Conservation (phyloP, 352 stramenopile species). For the Phytophthora capsici region DNA sequence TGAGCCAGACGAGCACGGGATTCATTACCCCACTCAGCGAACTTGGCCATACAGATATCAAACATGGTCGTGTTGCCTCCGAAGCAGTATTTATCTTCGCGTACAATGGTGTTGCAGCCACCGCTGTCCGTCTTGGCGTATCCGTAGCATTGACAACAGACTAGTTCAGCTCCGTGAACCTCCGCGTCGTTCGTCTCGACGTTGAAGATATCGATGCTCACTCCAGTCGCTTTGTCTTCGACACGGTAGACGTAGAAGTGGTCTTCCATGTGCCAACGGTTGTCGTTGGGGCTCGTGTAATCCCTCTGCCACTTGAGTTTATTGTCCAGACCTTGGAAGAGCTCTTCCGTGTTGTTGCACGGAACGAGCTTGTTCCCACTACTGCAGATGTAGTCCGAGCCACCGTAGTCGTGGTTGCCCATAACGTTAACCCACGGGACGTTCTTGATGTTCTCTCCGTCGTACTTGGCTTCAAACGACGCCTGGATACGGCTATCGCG, state of each 20-base stretch:
- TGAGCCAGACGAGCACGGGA: constrained; percentile 6
- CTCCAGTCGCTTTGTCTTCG: constrained; percentile 7
- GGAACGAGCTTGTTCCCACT: neutral
- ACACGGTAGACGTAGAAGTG: constrained; percentile 25
- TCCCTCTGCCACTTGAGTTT: constrained; percentile 26
- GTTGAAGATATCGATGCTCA: constrained; percentile 26
- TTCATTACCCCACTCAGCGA: constrained; percentile 8
- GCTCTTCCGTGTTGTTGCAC: constrained; percentile 5
- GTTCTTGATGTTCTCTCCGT: constrained; percentile 16
- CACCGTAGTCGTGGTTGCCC: constrained; percentile 22
- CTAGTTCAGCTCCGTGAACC: neutral
- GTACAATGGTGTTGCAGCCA: constrained; percentile 3
- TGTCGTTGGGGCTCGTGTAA: constrained; percentile 21
- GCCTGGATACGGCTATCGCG: constrained; percentile 12
- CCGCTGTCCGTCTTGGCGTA: constrained; percentile 14
- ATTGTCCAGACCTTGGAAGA: constrained; percentile 24
- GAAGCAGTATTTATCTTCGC: constrained; percentile 16
- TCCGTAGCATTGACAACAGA: constrained; percentile 29
- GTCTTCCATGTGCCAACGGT: constrained; percentile 22
- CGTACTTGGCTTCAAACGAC: constrained; percentile 23
- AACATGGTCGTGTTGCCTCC: constrained; percentile 13
- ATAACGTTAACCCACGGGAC: neutral
- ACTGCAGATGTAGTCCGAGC: constrained; percentile 15
- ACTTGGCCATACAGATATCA: constrained; percentile 11
- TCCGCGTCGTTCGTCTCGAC: constrained; percentile 24